Conservation (phyloP, 2,329 filamentous ascomycete species). For the Clonostachys sp. region DNA sequence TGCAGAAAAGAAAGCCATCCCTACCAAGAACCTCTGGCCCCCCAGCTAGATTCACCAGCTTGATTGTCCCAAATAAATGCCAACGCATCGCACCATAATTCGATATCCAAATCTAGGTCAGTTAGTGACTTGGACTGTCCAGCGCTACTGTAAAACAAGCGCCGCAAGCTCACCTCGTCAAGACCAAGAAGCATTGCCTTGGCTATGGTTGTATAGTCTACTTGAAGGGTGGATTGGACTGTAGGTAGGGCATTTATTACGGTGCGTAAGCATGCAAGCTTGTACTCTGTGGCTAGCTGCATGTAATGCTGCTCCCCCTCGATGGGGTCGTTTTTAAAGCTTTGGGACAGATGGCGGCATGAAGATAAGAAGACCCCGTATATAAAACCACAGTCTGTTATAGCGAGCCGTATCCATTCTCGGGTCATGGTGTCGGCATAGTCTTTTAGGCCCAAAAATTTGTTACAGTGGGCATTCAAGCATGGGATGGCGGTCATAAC, state of each 20-base stretch:
- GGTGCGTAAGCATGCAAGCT: too few species aligned
- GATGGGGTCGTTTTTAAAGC: neutral
- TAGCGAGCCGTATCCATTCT: too few species aligned
- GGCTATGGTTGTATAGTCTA: neutral
- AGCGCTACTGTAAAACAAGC: too few species aligned
- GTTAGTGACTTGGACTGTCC: too few species aligned
- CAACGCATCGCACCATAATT: neutral
- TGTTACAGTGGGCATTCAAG: too few species aligned
- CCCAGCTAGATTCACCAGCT: neutral
- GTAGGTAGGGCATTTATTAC: neutral
- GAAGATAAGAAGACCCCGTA: neutral
- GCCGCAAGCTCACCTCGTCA: neutral
- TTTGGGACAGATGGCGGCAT: neutral
- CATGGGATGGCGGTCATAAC: too few species aligned
- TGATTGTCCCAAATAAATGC: neutral
- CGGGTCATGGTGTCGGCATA: too few species aligned
- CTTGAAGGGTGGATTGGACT: neutral
- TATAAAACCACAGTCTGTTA: too few species aligned
- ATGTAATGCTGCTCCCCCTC: neutral
- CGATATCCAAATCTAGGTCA: neutral
- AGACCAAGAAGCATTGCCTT: neutral
- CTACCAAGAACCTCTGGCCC: neutral
- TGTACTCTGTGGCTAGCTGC: neutral
- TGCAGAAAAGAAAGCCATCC: neutral
- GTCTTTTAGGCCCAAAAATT: too few species aligned